phyloP scores from a whole-genome alignment of 352 stramenopile species.

The Pythium sp. region DNA sequence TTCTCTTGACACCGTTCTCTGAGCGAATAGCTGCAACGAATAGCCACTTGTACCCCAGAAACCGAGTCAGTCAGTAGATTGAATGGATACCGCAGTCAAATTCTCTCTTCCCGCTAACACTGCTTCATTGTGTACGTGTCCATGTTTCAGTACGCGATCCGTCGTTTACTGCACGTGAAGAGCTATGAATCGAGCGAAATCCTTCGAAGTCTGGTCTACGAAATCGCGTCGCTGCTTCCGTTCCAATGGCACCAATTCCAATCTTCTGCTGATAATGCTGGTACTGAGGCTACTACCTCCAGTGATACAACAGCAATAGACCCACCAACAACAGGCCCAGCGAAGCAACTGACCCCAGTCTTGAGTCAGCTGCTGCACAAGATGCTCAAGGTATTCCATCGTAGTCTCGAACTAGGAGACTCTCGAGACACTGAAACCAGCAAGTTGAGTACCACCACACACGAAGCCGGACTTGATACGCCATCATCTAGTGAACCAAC shows the following conservation, averaged over 20 bases:
- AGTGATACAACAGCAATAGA: not conserved
- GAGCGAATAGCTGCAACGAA: conserved; percentile 8
- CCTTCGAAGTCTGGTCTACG: conserved; percentile 30
- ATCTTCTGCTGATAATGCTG: not conserved
- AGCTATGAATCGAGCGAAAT: conserved; percentile 17
- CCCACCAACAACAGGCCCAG: not conserved
- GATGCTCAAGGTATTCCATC: not conserved
- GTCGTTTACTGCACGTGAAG: conserved; percentile 33
- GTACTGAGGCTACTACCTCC: not conserved
- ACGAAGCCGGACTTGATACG: not conserved
- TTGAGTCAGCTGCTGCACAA: not conserved
- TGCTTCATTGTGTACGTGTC: not conserved
- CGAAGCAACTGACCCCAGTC: not conserved
- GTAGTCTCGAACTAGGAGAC: not conserved
- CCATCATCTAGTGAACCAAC: not conserved
- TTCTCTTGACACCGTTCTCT: conserved; percentile 19
- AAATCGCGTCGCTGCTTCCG: conserved; percentile 38
- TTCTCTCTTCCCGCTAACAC: not conserved
- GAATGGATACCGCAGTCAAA: not conserved
- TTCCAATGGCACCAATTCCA: conserved; percentile 29
- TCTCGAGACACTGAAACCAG: not conserved
- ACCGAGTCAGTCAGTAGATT: conserved; percentile 13
- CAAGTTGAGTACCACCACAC: not conserved
- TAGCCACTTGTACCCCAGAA: not conserved
- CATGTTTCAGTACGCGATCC: conserved; percentile 38